Conservation (phyloP, 495 filamentous ascomycete genomes). For the Aspergillus conjunctus region DNA sequence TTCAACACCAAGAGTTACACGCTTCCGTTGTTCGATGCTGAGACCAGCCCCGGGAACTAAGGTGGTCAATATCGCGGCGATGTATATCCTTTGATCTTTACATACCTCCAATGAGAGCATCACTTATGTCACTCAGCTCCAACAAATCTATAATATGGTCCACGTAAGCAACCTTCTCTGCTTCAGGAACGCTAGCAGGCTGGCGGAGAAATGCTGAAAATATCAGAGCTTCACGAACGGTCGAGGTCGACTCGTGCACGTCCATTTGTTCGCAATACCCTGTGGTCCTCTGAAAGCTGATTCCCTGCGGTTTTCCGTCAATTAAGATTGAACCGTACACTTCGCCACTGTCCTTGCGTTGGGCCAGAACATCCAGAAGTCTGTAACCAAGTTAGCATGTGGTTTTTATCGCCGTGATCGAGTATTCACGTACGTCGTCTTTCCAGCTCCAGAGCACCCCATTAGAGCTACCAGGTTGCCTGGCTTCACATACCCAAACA, state of each 20-base stretch:
- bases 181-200: constrained; percentile 33
- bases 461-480: constrained; percentile 79
- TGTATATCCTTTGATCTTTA: constrained; percentile 17
- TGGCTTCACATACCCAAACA: constrained; percentile 79
- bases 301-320: constrained; percentile 47
- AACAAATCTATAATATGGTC: constrained; percentile 53
- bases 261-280: constrained; percentile 83
- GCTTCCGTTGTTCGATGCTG: constrained; percentile 85
- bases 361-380: constrained; percentile 51
- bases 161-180: constrained; percentile 53
- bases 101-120: constrained; percentile 67
- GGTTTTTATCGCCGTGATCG: constrained; percentile 44
- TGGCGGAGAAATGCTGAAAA: constrained; percentile 55
- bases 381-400: constrained; percentile 52
- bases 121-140: constrained; percentile 46
- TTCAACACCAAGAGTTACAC: constrained; percentile 84
- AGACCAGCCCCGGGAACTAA: constrained; percentile 67
- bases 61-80: not conserved
- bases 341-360: constrained; percentile 52
- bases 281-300: constrained; percentile 63
- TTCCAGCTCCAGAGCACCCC: constrained; percentile 84
- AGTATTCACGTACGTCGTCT: constrained; percentile 65
- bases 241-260: constrained; percentile 63
- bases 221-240: constrained; percentile 49
- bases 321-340: constrained; percentile 51